A percentile compares a stretch with the other conserved stretches of the same genome.
Evolutionary conservation across 768 basidiomycete species (phyloP).

Genomic region (Strobilomyces confusus): DNA sequence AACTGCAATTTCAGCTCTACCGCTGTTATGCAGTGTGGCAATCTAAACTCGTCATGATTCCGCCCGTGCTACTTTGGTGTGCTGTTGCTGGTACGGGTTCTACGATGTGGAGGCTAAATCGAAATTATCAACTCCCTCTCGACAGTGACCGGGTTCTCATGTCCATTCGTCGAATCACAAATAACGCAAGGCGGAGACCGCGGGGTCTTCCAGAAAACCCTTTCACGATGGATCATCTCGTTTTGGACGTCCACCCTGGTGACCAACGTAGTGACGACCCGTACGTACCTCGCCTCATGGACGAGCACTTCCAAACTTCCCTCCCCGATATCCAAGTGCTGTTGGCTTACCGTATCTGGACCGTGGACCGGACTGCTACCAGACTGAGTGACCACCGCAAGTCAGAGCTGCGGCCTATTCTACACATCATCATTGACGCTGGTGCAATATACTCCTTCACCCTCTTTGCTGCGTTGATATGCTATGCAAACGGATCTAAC

Average conservation of each 20-base stretch:
- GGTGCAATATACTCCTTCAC: constrained; percentile 37
- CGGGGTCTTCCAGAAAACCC: constrained; percentile 25
- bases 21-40: constrained; percentile 34
- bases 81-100: constrained; percentile 19
- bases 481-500: constrained; percentile 27
- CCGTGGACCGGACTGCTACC: constrained; percentile 20
- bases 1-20: constrained; percentile 18
- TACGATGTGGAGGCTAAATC: background rate
- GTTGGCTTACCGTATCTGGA: constrained; percentile 31
- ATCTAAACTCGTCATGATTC: constrained; percentile 20
- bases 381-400: constrained; percentile 9
- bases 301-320: background rate
- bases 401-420: constrained; percentile 11
- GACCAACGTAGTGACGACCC: constrained; percentile 32
- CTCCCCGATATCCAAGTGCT: constrained; percentile 12
- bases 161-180: constrained; percentile 15
- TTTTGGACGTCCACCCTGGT: constrained; percentile 31
- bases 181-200: constrained; percentile 18
- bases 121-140: background rate
- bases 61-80: constrained; percentile 31
- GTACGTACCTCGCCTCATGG: constrained; percentile 13
- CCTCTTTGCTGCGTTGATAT: constrained; percentile 30
- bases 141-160: constrained; percentile 18
- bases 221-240: constrained; percentile 33
- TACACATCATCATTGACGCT: constrained; percentile 35